Percentiles rank a stretch among this genome's conserved stretches.
Evolutionary conservation across 495 filamentous ascomycete species (phyloP).

Genomic region (Glarea lozoyensis): DNA sequence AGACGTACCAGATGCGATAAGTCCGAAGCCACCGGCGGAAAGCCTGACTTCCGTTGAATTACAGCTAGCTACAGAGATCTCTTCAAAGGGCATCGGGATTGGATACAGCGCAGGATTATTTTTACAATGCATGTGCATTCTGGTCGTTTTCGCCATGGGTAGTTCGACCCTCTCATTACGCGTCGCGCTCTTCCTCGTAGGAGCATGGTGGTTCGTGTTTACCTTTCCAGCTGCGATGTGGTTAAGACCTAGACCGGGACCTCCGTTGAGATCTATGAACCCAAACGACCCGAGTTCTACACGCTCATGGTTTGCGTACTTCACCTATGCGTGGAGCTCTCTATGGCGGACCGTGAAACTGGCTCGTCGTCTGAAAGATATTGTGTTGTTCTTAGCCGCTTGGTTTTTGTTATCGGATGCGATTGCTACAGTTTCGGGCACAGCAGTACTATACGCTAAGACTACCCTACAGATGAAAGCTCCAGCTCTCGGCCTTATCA

Average conservation of each 20-base stretch:
- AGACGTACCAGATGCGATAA: slow-evolving; percentile 17
- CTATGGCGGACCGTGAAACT: slow-evolving; percentile 71
- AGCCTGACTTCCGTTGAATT: slow-evolving; percentile 53
- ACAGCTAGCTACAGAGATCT: slow-evolving; percentile 72
- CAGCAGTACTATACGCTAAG: slow-evolving; percentile 92
- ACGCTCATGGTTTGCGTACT: slow-evolving; percentile 41
- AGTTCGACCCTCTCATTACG: slow-evolving; percentile 72
- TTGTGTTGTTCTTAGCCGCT: slow-evolving; percentile 76
- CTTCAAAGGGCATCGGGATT: slow-evolving; percentile 81
- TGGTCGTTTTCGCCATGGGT: slow-evolving; percentile 57
- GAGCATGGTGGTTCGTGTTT: slow-evolving; percentile 91
- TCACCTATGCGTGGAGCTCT: slow-evolving; percentile 75
- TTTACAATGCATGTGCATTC: slow-evolving; percentile 67
- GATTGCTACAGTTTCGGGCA: slow-evolving; percentile 91
- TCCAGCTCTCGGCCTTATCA: slow-evolving; percentile 84
- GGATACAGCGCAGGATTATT: slow-evolving; percentile 80
- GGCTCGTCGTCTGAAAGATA: slow-evolving; percentile 73
- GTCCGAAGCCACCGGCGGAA: slow-evolving; percentile 3
- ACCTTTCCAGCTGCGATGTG: slow-evolving; percentile 83
- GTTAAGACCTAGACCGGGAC: slow-evolving; percentile 85
- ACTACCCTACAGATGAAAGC: slow-evolving; percentile 85
- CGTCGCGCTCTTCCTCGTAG: slow-evolving; percentile 76
- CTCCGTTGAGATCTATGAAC: slow-evolving; percentile 48
- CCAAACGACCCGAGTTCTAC: slow-evolving; percentile 14
- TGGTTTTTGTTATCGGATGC: slow-evolving; percentile 95